A percentile compares a stretch with the other conserved stretches of the same genome.
These are phyloP conservation scores for Phaffia australis DNA, from an alignment of 768 basidiomycete species.

Conservation along the genomic window DNA sequence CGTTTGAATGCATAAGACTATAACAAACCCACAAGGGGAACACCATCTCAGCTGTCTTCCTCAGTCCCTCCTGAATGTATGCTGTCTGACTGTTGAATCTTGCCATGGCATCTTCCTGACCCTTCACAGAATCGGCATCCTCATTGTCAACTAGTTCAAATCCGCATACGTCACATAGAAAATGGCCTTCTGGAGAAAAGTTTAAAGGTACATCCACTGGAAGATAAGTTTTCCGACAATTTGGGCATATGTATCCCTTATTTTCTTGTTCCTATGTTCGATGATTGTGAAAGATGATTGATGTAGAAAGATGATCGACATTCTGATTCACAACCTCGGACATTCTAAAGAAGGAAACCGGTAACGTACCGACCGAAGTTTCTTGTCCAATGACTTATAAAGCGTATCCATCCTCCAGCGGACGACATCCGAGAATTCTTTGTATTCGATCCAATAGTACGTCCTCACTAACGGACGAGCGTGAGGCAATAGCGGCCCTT, in stretches of 20 bases:
- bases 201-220: conserved; percentile 62
- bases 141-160: conserved; percentile 85
- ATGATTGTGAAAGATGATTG: background rate
- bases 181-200: conserved; percentile 33
- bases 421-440: conserved; percentile 90
- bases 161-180: conserved; percentile 75
- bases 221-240: conserved; percentile 71
- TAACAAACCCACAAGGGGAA: conserved; percentile 57
- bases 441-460: conserved; percentile 95
- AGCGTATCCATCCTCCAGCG: conserved; percentile 95
- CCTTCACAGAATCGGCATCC: conserved; percentile 68
- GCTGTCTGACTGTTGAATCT: conserved; percentile 85
- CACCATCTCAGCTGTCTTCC: conserved; percentile 77
- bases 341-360: background rate
- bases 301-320: background rate
- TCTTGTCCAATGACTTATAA: conserved; percentile 72
- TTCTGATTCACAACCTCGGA: background rate
- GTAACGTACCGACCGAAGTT: conserved; percentile 65
- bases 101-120: conserved; percentile 90
- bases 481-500: conserved; percentile 37
- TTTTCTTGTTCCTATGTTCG: conserved; percentile 79
- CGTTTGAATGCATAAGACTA: background rate
- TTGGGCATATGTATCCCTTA: conserved; percentile 92
- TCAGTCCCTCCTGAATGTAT: conserved; percentile 72
- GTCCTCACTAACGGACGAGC: conserved; percentile 68